Evolutionary conservation across 805 yeast genomes (phyloP).

Genomic region (Metahyphopichia silvanorum): DNA sequence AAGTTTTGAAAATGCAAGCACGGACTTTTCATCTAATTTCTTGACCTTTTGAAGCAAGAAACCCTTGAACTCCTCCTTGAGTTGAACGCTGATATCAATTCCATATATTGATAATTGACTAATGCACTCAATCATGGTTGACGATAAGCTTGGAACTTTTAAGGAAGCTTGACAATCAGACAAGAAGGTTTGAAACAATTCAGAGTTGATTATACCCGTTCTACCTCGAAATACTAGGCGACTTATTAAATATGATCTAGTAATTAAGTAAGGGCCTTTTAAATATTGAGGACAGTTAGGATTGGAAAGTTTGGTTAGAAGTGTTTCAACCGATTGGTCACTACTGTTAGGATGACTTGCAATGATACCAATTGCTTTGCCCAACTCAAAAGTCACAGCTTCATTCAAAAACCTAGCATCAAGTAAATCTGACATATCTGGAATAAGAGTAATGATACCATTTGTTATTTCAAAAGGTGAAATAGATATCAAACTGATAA

Average conservation of each 20-base stretch:
- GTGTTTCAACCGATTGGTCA: conserved; percentile 4
- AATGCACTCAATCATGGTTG: conserved; percentile 33
- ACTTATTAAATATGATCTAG: conserved; percentile 45
- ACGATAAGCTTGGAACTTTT: conserved; percentile 18
- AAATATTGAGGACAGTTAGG: conserved; percentile 9
- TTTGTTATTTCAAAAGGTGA: conserved; percentile 25
- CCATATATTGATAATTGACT: conserved; percentile 47
- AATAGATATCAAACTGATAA: conserved; percentile 30
- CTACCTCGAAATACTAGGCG: conserved; percentile 38
- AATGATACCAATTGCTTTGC: conserved; percentile 47
- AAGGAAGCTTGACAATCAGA: conserved; percentile 10
- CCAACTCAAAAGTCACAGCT: conserved; percentile 26
- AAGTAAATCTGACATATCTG: conserved; percentile 22
- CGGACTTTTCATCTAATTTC: conserved; percentile 57
- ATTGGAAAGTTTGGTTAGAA: conserved; percentile 6
- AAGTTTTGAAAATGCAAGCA: conserved; percentile 53
- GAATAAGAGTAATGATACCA: conserved; percentile 12
- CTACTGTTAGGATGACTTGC: conserved; percentile 36
- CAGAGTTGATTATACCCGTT: conserved; percentile 9
- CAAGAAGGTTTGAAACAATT: conserved; percentile 8
- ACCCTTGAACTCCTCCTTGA: conserved; percentile 13
- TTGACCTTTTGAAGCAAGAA: conserved; percentile 41
- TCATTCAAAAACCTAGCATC: conserved; percentile 18
- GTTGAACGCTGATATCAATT: conserved; percentile 5
- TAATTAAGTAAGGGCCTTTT: conserved; percentile 20